Conservation (phyloP, 2,329 filamentous ascomycete species). For the Reticulascus tulasneorum region DNA sequence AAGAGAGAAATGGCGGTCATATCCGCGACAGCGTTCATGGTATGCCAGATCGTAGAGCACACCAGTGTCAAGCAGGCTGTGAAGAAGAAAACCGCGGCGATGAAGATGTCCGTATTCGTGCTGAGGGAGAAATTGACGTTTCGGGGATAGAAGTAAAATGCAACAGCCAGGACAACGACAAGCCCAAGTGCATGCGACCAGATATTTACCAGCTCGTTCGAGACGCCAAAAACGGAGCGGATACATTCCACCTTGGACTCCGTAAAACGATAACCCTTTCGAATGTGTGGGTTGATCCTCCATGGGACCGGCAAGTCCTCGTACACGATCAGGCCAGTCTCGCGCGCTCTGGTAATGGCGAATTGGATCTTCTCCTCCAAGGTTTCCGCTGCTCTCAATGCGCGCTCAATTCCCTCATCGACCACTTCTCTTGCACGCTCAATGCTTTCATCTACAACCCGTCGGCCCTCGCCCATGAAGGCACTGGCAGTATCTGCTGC, state of each 20-base stretch:
- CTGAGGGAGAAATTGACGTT: constrained; percentile 82
- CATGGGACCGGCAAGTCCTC: constrained; percentile 88
- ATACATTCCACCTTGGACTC: constrained; percentile 89
- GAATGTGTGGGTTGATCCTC: constrained; percentile 92
- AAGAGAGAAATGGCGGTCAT: constrained; percentile 88
- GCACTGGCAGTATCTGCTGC: constrained; percentile 64
- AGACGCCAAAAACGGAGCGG: constrained; percentile 74
- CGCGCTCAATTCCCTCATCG: constrained; percentile 76
- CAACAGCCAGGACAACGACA: constrained; percentile 80
- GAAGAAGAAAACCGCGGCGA: constrained; percentile 93
- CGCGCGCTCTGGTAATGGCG: constrained; percentile 69
- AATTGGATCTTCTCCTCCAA: constrained; percentile 81
- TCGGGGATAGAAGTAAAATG: constrained; percentile 93
- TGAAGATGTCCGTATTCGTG: constrained; percentile 82
- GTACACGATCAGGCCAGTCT: constrained; percentile 81
- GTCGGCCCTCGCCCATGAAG: constrained; percentile 73
- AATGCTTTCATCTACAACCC: constrained; percentile 76
- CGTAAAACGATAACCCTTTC: constrained; percentile 86
- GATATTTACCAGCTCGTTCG: constrained; percentile 95
- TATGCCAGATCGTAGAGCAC: constrained; percentile 97
- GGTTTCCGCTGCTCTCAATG: constrained; percentile 75
- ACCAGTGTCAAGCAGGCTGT: constrained; percentile 91
- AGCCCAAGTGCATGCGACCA: constrained; percentile 93
- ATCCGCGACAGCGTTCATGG: constrained; percentile 95
- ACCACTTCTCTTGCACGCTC: constrained; percentile 71